Conservation (phyloP, 495 filamentous ascomycete genomes). For the Cudoniella acicularis region DNA sequence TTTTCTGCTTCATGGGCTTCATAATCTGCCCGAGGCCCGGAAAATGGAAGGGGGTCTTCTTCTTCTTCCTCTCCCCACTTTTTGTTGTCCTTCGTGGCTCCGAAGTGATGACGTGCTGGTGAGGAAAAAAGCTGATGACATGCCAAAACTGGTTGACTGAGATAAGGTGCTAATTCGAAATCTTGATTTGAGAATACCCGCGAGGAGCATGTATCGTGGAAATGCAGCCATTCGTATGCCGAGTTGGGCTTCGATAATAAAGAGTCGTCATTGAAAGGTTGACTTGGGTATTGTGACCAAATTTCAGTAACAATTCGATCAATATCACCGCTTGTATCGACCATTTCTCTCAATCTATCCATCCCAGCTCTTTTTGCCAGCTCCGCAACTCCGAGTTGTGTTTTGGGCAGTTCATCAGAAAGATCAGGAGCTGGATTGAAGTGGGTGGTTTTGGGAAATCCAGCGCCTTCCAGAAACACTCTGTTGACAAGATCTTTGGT, state of each 20-base stretch:
- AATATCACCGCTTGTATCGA: slow-evolving; percentile 83
- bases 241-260: slow-evolving; percentile 80
- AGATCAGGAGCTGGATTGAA: slow-evolving; percentile 16
- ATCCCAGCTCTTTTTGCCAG: slow-evolving; percentile 72
- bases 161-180: slow-evolving; percentile 83
- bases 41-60: slow-evolving; percentile 64
- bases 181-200: slow-evolving; percentile 73
- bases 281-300: slow-evolving; percentile 78
- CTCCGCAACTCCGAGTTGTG: slow-evolving; percentile 64
- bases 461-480: slow-evolving; percentile 82
- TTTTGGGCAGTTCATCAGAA: slow-evolving; percentile 41
- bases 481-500: slow-evolving; percentile 79
- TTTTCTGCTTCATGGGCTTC: slow-evolving; percentile 73
- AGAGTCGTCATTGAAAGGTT: slow-evolving; percentile 88
- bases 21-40: slow-evolving; percentile 75
- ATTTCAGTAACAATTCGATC: slow-evolving; percentile 79
- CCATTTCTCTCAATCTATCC: slow-evolving; percentile 77
- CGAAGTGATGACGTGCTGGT: slow-evolving; percentile 33
- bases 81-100: slow-evolving; percentile 33
- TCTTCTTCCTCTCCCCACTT: slow-evolving; percentile 50
- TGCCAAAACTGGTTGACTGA: slow-evolving; percentile 78
- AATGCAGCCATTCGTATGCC: slow-evolving; percentile 93
- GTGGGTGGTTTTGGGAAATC: slow-evolving; percentile 50
- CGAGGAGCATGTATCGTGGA: slow-evolving; percentile 79
- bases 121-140: slow-evolving; percentile 90